A percentile compares a stretch with the other conserved stretches of the same genome.
Evolutionary conservation across 1,139 yeast genomes (phyloP).

Genomic region (Spathaspora sp.): DNA sequence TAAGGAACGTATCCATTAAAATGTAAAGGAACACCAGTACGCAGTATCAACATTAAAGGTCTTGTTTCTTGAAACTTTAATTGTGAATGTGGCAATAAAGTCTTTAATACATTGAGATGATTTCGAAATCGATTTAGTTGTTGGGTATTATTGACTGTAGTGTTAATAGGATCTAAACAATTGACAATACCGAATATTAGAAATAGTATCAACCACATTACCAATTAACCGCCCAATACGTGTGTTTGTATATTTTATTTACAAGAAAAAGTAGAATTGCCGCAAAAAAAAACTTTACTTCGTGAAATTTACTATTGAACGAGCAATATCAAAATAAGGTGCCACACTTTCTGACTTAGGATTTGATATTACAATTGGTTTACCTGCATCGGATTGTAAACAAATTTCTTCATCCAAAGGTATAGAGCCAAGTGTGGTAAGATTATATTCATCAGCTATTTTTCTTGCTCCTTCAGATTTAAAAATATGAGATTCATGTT

Average conservation of each 20-base stretch:
- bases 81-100: constrained; percentile 7
- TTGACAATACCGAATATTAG: not conserved
- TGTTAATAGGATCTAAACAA: not conserved
- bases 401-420: constrained; percentile 70
- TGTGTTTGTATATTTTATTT: not conserved
- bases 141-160: not conserved
- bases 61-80: constrained; percentile 7
- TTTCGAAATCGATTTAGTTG: constrained; percentile 5
- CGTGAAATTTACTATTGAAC: constrained; percentile 17
- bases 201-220: constrained; percentile 1
- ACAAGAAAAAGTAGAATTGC: not conserved
- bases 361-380: constrained; percentile 56
- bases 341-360: constrained; percentile 35
- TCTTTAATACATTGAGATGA: constrained; percentile 9
- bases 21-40: constrained; percentile 13
- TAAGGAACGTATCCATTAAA: constrained; percentile 5
- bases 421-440: constrained; percentile 61
- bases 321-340: constrained; percentile 49
- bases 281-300: constrained; percentile 3
- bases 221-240: not conserved
- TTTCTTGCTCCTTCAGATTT: constrained; percentile 64
- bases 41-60: constrained; percentile 12
- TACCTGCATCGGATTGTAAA: constrained; percentile 59
- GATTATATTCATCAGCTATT: constrained; percentile 53
- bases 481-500: constrained; percentile 72